Base-by-base conservation (phyloP, 352 stramenopile genomes). In the Globisporangium recalcitrans region DNA sequence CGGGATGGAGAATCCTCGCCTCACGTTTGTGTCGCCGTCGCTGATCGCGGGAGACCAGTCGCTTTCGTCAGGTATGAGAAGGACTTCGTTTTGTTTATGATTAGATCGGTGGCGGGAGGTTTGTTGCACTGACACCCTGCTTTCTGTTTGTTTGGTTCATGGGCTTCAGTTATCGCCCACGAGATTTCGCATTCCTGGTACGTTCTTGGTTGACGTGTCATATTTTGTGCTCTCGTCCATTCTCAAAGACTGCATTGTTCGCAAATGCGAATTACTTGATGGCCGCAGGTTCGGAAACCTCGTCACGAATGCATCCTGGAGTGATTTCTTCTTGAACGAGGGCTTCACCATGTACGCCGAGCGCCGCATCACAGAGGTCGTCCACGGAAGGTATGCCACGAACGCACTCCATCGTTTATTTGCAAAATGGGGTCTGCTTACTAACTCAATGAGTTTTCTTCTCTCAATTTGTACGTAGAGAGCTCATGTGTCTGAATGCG, bases 1-100 rank as follows among this genome's bases (percentile, higher is more conserved):
- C 36, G 97, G 97, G n/a, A 99, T 99, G 97, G 97, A 99, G 72
- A 98, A 98, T 73, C 91, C 91, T 9, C 81, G 88, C 31, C 76
- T 97, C 38, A 97, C 91, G 10, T 97, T 91, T 53, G 70, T 91
- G 54, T 93, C 86, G 26, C 86, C 83, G 36, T 87, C 75, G 21
- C 79, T 87, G 19, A 73, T 95, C 62, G 77, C 77, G n/a, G 84
- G 86, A 1, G 85, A 95, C 29, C 80, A 88, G 46, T 95, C 85
- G 3, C 72, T 93, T 5, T 82, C 80, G 53, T 89, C 80, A 9
- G 79, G 81, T 90, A 68, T 46, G 38, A 46, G 22, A 16, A 46
- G 11, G 8, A 22, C 34, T 19, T 16, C 13, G 2, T 40, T 40
- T 40, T 1, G 13, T 40, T 13, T 11, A 14, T 38, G 10, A n/a